Base-by-base conservation (phyloP, 2,329 filamentous ascomycete genomes). In the Penicillium janthinellum region DNA sequence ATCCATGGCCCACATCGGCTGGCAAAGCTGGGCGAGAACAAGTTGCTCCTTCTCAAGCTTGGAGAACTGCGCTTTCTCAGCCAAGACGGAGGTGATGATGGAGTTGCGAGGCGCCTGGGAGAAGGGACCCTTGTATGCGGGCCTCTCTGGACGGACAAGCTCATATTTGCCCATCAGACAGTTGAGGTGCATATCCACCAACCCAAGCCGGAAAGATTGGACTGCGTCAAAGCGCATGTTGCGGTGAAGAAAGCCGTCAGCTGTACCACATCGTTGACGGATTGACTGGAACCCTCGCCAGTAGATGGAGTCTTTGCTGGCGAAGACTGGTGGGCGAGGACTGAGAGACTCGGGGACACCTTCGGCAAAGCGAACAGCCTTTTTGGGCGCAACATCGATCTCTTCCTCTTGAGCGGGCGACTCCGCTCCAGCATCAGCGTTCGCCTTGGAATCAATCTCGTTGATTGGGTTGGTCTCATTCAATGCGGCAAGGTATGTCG, bases 161-260 rank as follows among this genome's bases (percentile, higher is more conserved):
- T 93, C 89, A 72, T 91, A 96, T 73, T 91, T 95, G 67, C 93
- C 92, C 35, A 91, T 84, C 20, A 98, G 86, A 71, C 92, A 90
- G 71, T 91, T 90, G 71, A 89, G 85, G 77, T 97, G 92, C 42
- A 85, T 80, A 59, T 89, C 83, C 20, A 85, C 83, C 58, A 92
- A 85, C 47, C 89, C 91, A 57, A 93, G 83, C 41, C 95, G 89
- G 70, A 90, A 87, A 31, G 92, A 86, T 73, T 97, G 94, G 50
- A 97, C 83, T 25, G 92, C 91, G 73, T 98, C 94, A 60, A 94
- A 96, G 51, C 95, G 89, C 25, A 90, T 85, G 58, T 91, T 87
- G 44, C 91, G 89, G 75, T 96, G 90, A 56, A 96, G 85, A 72
- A 96, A 96, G 10, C 89, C 87, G 75, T 98, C 95, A 17, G 83